Percentiles rank a stretch among this genome's conserved stretches.
Evolutionary conservation across 768 basidiomycete species (phyloP).

Genomic region (Lyophyllum shimeji): DNA sequence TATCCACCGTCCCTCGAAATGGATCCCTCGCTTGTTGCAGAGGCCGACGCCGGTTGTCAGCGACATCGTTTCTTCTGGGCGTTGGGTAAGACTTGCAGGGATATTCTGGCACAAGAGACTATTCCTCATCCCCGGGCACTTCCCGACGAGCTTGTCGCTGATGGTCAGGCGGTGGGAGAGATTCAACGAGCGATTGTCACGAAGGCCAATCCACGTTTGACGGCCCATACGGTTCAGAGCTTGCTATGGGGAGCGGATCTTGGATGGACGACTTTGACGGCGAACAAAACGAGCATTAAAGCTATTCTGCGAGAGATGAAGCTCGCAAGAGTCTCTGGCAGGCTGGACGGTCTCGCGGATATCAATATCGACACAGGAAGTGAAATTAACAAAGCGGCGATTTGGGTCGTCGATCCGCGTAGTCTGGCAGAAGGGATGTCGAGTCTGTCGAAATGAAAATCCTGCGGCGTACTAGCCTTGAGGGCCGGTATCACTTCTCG

Average conservation of each 20-base stretch:
- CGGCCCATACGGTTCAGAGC: conserved; percentile 76
- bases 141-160: conserved; percentile 19
- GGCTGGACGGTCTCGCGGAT: conserved; percentile 26
- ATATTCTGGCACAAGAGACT: conserved; percentile 51
- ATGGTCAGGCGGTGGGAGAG: conserved; percentile 24
- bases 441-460: conserved; percentile 4
- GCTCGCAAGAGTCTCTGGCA: conserved; percentile 31
- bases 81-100: conserved; percentile 51
- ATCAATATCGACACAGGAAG: conserved; percentile 4
- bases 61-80: conserved; percentile 42
- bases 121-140: conserved; percentile 33
- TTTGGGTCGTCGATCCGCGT: conserved; percentile 81
- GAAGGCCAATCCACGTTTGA: conserved; percentile 57
- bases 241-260: conserved; percentile 65
- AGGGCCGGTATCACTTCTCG: no score
- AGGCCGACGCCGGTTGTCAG: background rate
- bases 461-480: no score
- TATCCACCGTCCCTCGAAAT: conserved; percentile 33
- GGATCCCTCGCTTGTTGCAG: conserved; percentile 7
- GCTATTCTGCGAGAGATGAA: conserved; percentile 72
- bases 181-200: conserved; percentile 55
- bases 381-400: conserved; percentile 22
- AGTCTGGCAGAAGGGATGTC: conserved; percentile 69
- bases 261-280: conserved; percentile 87
- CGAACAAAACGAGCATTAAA: conserved; percentile 77